phyloP scores from a whole-genome alignment of 306 rosid genomes.

The Begonia peltatifolia region DNA sequence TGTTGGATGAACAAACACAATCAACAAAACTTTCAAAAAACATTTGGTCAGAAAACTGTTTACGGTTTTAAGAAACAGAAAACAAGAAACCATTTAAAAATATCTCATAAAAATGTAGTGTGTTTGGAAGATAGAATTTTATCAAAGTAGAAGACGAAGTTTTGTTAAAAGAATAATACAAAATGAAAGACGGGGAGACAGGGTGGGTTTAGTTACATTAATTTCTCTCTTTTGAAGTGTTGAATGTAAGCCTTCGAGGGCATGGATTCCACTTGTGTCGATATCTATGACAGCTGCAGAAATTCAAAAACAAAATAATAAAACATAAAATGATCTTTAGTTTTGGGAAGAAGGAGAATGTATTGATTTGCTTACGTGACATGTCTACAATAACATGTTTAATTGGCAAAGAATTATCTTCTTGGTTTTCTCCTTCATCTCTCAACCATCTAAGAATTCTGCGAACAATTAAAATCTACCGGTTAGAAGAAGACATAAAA shows the following conservation, averaged over 20 bases:
- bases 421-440: constrained; percentile 34
- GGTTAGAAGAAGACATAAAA: background rate
- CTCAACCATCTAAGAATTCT: constrained; percentile 68
- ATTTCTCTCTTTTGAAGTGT: constrained; percentile 40
- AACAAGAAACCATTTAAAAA: no score
- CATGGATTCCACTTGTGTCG: constrained; percentile 71
- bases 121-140: no score
- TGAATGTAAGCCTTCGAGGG: constrained; percentile 38
- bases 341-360: no score
- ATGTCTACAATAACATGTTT: constrained; percentile 42
- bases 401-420: constrained; percentile 16
- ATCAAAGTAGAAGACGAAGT: no score
- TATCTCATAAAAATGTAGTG: background rate
- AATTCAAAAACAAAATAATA: background rate
- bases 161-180: no score
- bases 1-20: constrained; percentile 5
- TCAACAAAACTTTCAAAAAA: background rate
- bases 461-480: background rate
- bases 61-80: no score
- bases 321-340: no score
- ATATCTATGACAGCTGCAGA: constrained; percentile 64
- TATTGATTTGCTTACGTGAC: constrained; percentile 47
- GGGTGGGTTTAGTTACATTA: constrained; percentile 19
- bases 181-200: no score
- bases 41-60: background rate